Conservation (phyloP, 2,329 filamentous ascomycete genomes). For the Penicillium aurantiogriseum region DNA sequence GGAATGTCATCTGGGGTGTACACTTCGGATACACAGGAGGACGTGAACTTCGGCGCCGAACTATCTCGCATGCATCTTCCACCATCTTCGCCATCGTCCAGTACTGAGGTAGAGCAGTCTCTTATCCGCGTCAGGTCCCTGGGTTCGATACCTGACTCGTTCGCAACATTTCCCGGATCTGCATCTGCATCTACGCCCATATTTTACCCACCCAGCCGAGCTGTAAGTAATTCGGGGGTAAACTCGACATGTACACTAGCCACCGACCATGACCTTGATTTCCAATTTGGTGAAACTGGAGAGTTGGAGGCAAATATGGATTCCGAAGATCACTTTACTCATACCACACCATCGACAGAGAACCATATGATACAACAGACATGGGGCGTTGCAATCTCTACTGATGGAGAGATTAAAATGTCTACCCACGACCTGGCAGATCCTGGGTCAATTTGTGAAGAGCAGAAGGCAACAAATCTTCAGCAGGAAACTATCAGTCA, state of each 20-base stretch:
- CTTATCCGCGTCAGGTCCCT: neutral
- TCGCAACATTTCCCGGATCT: neutral
- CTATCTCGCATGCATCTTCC: conserved; percentile 13
- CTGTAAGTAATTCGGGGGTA: neutral
- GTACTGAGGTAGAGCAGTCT: neutral
- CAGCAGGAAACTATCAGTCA: neutral
- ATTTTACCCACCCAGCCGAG: neutral
- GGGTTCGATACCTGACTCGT: neutral
- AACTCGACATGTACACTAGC: neutral
- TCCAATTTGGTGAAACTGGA: neutral
- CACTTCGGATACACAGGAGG: conserved; percentile 17
- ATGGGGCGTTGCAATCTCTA: neutral
- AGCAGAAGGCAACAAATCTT: neutral
- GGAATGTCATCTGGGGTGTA: neutral
- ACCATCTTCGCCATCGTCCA: neutral
- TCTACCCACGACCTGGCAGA: neutral
- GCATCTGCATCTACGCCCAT: too few relatives aligned
- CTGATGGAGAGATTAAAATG: neutral
- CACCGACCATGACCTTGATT: neutral
- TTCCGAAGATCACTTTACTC: neutral
- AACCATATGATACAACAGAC: neutral
- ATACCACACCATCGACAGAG: neutral
- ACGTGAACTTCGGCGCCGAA: conserved; percentile 16
- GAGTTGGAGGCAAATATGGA: neutral
- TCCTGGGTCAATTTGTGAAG: neutral